Percentiles rank a stretch among this genome's conserved stretches.
These are phyloP conservation scores for Syzygium oleosum DNA, from an alignment of 345 rosid species.

Conservation along the genomic window DNA sequence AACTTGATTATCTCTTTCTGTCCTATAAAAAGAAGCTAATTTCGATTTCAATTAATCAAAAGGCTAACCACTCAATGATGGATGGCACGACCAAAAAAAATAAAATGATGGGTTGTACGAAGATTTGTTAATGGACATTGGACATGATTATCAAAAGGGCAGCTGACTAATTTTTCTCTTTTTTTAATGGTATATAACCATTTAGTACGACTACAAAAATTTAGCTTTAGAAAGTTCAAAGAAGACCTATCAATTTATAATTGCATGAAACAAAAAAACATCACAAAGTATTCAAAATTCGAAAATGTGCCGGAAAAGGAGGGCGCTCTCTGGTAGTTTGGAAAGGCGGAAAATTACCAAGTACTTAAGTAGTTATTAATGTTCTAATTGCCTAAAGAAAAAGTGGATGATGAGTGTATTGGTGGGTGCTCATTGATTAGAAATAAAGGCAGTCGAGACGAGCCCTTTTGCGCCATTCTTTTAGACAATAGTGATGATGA, in stretches of 20 bases:
- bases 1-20: neutral
- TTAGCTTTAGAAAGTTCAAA: neutral
- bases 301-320: neutral
- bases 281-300: neutral
- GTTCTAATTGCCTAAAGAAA: neutral
- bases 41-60: neutral
- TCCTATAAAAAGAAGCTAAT: neutral
- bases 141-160: neutral
- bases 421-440: neutral
- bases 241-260: neutral
- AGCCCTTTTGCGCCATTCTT: neutral
- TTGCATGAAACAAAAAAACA: neutral
- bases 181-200: neutral
- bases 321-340: neutral
- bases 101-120: neutral
- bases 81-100: neutral
- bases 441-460: neutral
- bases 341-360: neutral
- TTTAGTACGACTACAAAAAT: neutral
- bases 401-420: neutral
- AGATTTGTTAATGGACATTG: neutral
- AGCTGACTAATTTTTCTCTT: neutral
- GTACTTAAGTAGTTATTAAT: neutral
- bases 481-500: neutral
- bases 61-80: neutral